These are phyloP conservation scores for Fomitopsis betulina DNA, from an alignment of 1,284 basidiomycete genomes.

Conservation along the genomic window DNA sequence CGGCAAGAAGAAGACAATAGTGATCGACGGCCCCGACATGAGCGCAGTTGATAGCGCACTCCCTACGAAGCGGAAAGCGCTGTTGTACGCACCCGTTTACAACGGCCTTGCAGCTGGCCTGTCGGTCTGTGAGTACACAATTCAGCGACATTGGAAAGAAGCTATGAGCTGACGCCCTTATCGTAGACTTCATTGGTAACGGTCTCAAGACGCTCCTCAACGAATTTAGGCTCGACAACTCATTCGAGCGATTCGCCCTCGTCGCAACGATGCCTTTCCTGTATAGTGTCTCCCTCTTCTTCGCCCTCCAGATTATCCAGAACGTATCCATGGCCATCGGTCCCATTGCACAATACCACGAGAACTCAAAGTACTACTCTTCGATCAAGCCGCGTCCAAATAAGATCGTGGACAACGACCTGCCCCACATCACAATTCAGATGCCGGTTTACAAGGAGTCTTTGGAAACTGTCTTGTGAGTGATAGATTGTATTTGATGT, in stretches of 20 bases:
- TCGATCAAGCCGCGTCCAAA: conserved; percentile 36
- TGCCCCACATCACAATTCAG: conserved; percentile 52
- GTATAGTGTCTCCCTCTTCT: conserved; percentile 39
- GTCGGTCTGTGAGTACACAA: conserved; percentile 26
- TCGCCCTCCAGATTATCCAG: conserved; percentile 34
- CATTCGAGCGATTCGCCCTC: conserved; percentile 40
- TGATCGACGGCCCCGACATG: conserved; percentile 21
- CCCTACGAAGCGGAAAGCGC: conserved; percentile 30
- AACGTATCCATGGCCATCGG: conserved; percentile 38
- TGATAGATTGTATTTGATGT: background rate
- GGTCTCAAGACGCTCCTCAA: conserved; percentile 37
- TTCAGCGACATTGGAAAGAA: background rate
- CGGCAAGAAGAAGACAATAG: conserved; percentile 28
- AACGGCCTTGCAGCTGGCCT: conserved; percentile 42
- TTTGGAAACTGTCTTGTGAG: conserved; percentile 33
- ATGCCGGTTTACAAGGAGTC: conserved; percentile 56
- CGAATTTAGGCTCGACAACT: conserved; percentile 42
- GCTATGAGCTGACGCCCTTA: background rate
- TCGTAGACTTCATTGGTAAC: conserved; percentile 35
- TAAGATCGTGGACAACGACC: conserved; percentile 37
- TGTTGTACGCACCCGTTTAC: conserved; percentile 41
- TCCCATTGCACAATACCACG: conserved; percentile 45
- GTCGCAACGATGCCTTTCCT: conserved; percentile 36
- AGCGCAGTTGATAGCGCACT: conserved; percentile 26
- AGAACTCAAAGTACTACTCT: conserved; percentile 46